A percentile compares a stretch with the other conserved stretches of the same genome.
phyloP scores from a whole-genome alignment of 495 filamentous ascomycete genomes.

The Ramalina intermedia region DNA sequence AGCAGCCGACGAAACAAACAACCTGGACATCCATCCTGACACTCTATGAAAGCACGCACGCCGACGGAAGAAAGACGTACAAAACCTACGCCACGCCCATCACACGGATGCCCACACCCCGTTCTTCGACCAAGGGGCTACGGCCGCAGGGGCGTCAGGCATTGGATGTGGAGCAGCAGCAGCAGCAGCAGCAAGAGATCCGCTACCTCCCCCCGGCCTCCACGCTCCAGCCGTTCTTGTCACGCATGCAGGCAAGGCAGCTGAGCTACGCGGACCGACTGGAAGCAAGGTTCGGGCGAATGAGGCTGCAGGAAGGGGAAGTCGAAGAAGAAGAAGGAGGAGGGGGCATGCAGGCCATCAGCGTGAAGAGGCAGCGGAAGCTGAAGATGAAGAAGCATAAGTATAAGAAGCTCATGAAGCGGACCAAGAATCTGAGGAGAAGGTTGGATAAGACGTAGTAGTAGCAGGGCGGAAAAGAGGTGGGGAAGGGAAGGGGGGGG shows the following conservation, averaged over 20 bases:
- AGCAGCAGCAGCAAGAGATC: background rate
- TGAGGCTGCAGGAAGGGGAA: slow-evolving; percentile 24
- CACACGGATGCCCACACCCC: background rate
- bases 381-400: slow-evolving; percentile 99
- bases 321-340: slow-evolving; percentile 30
- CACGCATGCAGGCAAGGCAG: slow-evolving; percentile 7
- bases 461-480: no score
- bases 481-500: no score
- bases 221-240: slow-evolving; percentile 6
- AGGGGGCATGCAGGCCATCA: slow-evolving; percentile 46
- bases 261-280: slow-evolving; percentile 3
- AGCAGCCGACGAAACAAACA: slow-evolving; percentile 26
- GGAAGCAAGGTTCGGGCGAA: slow-evolving; percentile 21
- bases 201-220: slow-evolving; percentile 1
- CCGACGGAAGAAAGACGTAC: slow-evolving; percentile 52
- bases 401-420: slow-evolving; percentile 96
- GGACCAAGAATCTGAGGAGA: slow-evolving; percentile 76
- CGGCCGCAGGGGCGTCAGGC: background rate
- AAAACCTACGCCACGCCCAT: slow-evolving; percentile 18
- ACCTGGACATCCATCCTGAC: slow-evolving; percentile 69
- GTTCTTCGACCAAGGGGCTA: background rate
- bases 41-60: slow-evolving; percentile 60
- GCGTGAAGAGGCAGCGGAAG: slow-evolving; percentile 74
- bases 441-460: slow-evolving; percentile 52
- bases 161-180: no score